Percentiles rank a stretch among this genome's conserved stretches.
Conservation (phyloP, 768 basidiomycete species). For the Leccinellum rugosiceps region DNA sequence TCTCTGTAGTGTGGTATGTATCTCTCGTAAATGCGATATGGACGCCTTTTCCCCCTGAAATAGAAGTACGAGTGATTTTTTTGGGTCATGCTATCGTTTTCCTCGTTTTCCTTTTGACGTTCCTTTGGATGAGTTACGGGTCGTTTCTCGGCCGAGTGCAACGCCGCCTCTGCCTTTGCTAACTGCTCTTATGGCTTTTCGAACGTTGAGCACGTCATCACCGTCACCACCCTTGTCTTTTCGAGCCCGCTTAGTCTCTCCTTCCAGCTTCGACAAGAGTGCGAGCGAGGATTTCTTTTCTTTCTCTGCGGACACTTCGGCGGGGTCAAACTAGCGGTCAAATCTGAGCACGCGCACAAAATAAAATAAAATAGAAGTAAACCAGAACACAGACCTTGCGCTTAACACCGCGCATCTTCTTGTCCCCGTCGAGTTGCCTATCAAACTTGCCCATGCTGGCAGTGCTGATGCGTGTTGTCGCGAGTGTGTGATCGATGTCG, state of each 20-base stretch:
- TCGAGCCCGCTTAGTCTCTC: conserved; percentile 53
- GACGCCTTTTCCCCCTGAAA: background rate
- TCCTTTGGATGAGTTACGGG: conserved; percentile 19
- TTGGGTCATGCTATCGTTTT: conserved; percentile 15
- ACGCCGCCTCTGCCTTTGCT: conserved; percentile 67
- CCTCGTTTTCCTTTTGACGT: conserved; percentile 28
- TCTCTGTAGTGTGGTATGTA: conserved; percentile 15
- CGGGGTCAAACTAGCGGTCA: conserved; percentile 76
- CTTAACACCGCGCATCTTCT: conserved; percentile 83
- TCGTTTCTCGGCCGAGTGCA: conserved; percentile 48
- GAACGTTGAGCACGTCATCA: conserved; percentile 68
- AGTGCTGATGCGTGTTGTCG: conserved; percentile 77
- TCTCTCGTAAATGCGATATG: background rate
- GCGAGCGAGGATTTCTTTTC: conserved; percentile 76
- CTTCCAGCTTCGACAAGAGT: conserved; percentile 75
- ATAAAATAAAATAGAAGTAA: background rate
- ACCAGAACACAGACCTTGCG: conserved; percentile 62
- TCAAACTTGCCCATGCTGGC: conserved; percentile 97
- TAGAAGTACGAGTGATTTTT: background rate
- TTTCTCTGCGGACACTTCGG: conserved; percentile 56
- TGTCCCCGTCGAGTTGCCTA: conserved; percentile 85
- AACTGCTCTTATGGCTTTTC: conserved; percentile 82
- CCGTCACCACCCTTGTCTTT: conserved; percentile 40
- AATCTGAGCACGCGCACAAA: background rate
- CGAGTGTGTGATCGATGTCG: conserved; percentile 74